These are phyloP conservation scores for Talaromyces sp. DNA, from an alignment of 2,329 filamentous ascomycete genomes.

Conservation along the genomic window DNA sequence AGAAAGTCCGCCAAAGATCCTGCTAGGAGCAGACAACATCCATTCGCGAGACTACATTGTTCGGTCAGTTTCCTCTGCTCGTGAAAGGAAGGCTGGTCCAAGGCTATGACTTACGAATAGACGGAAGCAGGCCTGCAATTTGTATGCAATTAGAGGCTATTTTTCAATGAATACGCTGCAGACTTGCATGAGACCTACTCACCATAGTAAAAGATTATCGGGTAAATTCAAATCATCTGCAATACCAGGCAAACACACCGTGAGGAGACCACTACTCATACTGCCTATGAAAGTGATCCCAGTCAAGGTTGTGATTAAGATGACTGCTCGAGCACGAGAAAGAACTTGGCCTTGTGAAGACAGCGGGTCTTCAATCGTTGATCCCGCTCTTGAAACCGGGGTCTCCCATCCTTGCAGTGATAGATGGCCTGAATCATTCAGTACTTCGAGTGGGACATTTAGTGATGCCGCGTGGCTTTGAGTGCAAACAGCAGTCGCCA, in stretches of 20 bases:
- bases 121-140: slow-evolving; percentile 19
- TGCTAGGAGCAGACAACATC: slow-evolving; percentile 53
- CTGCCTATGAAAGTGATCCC: slow-evolving; percentile 35
- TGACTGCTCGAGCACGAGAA: slow-evolving; percentile 15
- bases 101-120: slow-evolving; percentile 15
- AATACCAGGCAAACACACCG: slow-evolving; percentile 32
- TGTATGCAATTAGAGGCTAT: not conserved
- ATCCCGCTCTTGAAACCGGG: not conserved
- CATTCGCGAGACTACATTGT: slow-evolving; percentile 45
- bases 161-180: no score
- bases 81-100: not conserved
- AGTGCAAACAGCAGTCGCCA: not conserved
- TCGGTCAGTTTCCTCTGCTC: slow-evolving; percentile 2
- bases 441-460: not conserved
- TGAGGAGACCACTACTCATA: slow-evolving; percentile 34
- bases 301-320: slow-evolving; percentile 29
- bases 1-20: slow-evolving; percentile 57
- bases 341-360: not conserved
- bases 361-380: not conserved
- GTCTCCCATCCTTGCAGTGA: not conserved
- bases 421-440: not conserved
- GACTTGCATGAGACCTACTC: not conserved
- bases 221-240: slow-evolving; percentile 30
- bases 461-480: not conserved
- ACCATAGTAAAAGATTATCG: slow-evolving; percentile 23